Percentiles rank a stretch among this genome's conserved stretches.
phyloP scores from a whole-genome alignment of 495 filamentous ascomycete genomes.

The Penicillium argentinense region DNA sequence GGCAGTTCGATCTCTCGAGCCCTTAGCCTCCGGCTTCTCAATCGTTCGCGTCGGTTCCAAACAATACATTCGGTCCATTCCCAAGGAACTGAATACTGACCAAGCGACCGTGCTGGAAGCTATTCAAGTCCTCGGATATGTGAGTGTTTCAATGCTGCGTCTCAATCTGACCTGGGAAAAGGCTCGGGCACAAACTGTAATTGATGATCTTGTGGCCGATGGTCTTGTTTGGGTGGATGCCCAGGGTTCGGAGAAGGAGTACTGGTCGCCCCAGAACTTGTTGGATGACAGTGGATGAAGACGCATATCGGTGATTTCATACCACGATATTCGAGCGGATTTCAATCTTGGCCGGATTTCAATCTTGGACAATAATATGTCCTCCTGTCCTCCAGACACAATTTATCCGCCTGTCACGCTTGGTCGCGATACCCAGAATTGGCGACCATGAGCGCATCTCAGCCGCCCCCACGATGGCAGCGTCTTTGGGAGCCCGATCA shows the following conservation, averaged over 20 bases:
- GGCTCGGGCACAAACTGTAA: conserved; percentile 79
- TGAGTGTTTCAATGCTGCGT: conserved; percentile 88
- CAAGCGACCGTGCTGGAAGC: conserved; percentile 90
- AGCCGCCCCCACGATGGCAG: too few relatives aligned
- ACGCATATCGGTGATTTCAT: too few relatives aligned
- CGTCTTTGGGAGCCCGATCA: too few relatives aligned
- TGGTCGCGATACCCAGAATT: too few relatives aligned
- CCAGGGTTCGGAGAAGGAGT: conserved; percentile 85
- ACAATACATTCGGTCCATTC: conserved; percentile 87
- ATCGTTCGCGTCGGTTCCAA: conserved; percentile 78
- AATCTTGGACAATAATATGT: too few relatives aligned
- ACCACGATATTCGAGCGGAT: too few relatives aligned
- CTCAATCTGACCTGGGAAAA: conserved; percentile 86
- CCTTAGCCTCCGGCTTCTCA: conserved; percentile 84
- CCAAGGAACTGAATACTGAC: conserved; percentile 94
- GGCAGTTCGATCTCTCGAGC: conserved; percentile 83
- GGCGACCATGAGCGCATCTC: too few relatives aligned
- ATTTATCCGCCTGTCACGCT: too few relatives aligned
- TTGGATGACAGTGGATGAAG: conserved; percentile 42
- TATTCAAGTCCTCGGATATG: conserved; percentile 80
- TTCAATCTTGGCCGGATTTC: too few relatives aligned
- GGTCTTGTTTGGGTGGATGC: conserved; percentile 93
- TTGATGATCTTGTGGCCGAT: conserved; percentile 88
- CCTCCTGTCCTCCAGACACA: too few relatives aligned
- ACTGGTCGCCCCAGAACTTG: conserved; percentile 77